These are phyloP conservation scores for Coemansia sp. DNA, from an alignment of 192 early-diverging fungal genomes.

Conservation along the genomic window DNA sequence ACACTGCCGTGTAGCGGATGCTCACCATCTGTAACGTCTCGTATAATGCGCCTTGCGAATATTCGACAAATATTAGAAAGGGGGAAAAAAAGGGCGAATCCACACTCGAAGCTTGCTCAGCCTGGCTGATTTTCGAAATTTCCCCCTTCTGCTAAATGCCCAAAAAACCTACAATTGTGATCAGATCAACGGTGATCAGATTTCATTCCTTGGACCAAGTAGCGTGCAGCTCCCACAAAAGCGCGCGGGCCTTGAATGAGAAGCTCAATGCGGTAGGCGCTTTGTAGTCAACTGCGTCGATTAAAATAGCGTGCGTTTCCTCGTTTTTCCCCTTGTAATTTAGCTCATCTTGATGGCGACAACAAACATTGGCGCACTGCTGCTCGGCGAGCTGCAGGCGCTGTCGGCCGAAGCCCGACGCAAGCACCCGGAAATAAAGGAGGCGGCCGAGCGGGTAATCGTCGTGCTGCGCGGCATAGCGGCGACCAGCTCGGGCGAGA, in stretches of 20 bases:
- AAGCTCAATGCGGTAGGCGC: too few species aligned
- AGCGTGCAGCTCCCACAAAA: too few species aligned
- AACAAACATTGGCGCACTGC: constrained; percentile 39
- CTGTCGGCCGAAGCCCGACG: constrained; percentile 83
- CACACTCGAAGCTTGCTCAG: not conserved
- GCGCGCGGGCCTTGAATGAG: too few species aligned
- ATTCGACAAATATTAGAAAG: constrained; percentile 6
- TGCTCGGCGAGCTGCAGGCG: constrained; percentile 76
- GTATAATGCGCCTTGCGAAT: constrained; percentile 2
- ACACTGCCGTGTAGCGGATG: not conserved
- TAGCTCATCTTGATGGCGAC: constrained; percentile 15
- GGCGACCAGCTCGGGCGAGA: constrained; percentile 24
- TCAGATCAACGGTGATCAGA: not conserved
- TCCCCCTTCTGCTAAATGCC: too few species aligned
- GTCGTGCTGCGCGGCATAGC: constrained; percentile 51
- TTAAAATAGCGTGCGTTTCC: too few species aligned
- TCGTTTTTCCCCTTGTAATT: constrained; percentile 2
- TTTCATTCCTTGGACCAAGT: not conserved
- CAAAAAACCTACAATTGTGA: too few species aligned
- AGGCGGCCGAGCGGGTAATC: constrained; percentile 61
- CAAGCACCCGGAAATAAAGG: constrained; percentile 94
- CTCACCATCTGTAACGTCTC: constrained; percentile 1
- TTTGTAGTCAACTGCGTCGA: too few species aligned
- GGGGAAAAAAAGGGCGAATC: constrained; percentile 6
- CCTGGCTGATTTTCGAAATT: not conserved